A percentile compares a stretch with the other conserved stretches of the same genome.
Conservation (phyloP, 106 monocot species). For the Allium cepa region DNA sequence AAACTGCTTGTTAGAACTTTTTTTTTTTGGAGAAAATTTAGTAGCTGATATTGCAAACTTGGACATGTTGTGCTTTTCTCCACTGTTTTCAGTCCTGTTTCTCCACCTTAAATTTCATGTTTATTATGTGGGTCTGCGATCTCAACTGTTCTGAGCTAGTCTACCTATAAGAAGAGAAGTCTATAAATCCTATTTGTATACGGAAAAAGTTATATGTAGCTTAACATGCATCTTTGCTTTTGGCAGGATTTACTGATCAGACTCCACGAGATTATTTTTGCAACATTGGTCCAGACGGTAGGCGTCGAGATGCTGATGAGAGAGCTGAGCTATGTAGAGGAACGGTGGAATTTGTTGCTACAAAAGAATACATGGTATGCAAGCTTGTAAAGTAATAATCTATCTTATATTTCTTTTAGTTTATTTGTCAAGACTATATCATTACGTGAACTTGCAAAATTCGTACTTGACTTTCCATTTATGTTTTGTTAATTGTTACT, state of each 20-base stretch:
- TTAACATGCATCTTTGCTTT: not conserved
- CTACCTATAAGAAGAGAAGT: too few relatives aligned
- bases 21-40: too few relatives aligned
- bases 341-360: slow-evolving; percentile 98
- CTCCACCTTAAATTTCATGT: not conserved
- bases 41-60: too few relatives aligned
- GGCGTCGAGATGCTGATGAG: slow-evolving; percentile 98
- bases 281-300: slow-evolving; percentile 90
- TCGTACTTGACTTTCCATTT: too few relatives aligned
- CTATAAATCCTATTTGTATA: too few relatives aligned
- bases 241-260: slow-evolving; percentile 81
- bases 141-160: too few relatives aligned
- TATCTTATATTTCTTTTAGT: not conserved
- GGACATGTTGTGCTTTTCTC: not conserved
- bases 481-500: too few relatives aligned
- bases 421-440: not conserved
- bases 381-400: not conserved
- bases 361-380: slow-evolving; percentile 97
- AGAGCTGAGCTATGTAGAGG: slow-evolving; percentile 96
- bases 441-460: too few relatives aligned
- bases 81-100: not conserved
- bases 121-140: too few relatives aligned
- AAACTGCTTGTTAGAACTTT: too few relatives aligned
- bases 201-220: not conserved
- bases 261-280: slow-evolving; percentile 92